Evolutionary conservation across 352 stramenopile species (phyloP).

Genomic region (Blastocystis hominis): DNA sequence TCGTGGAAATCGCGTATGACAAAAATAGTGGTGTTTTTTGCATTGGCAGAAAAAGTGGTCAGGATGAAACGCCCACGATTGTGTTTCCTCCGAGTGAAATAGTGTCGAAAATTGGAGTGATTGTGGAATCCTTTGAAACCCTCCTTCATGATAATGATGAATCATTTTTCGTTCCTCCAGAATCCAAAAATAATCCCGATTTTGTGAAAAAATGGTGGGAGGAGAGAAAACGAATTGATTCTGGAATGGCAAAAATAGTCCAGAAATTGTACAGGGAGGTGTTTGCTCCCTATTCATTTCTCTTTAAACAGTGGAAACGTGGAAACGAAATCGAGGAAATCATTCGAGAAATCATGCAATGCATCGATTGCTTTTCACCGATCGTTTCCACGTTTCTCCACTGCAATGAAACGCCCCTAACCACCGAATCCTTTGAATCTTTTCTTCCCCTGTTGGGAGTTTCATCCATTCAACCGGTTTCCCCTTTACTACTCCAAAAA

Average conservation of each 20-base stretch:
- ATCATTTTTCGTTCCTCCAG: not conserved
- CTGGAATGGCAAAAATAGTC: not conserved
- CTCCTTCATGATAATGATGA: not conserved
- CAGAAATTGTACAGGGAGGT: not conserved
- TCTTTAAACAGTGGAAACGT: constrained; percentile 7
- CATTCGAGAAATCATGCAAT: not conserved
- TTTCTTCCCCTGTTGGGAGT: not conserved
- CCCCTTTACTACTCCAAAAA: not conserved
- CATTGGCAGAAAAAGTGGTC: not conserved
- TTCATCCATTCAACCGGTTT: not conserved
- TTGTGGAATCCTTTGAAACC: not conserved
- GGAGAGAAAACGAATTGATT: not conserved
- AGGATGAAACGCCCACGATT: not conserved
- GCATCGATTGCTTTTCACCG: not conserved
- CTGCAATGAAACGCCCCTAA: not conserved
- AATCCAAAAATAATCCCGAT: not conserved
- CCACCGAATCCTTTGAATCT: not conserved
- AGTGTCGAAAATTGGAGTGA: not conserved
- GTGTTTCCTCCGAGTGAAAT: not conserved
- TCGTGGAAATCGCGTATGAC: constrained; percentile 33
- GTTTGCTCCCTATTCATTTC: constrained; percentile 1
- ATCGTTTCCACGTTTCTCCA: constrained; percentile 6
- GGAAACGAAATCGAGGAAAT: not conserved
- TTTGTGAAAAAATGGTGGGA: constrained; percentile 30
- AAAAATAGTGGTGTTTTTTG: not conserved